phyloP scores from a whole-genome alignment of 768 basidiomycete species.

The Cyathus striatus region DNA sequence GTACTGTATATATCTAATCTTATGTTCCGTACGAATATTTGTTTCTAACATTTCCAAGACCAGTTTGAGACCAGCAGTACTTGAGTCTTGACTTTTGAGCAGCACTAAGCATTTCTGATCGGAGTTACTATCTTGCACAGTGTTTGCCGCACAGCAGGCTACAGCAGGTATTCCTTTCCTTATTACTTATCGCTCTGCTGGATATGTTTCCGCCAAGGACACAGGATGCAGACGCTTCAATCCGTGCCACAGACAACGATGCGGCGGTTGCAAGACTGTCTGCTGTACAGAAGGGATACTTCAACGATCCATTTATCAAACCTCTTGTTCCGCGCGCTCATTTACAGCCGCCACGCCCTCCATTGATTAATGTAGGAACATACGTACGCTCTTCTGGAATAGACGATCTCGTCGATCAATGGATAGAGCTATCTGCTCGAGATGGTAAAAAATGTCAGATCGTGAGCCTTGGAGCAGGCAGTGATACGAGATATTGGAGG shows the following conservation, averaged over 20 bases:
- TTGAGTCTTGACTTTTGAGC: too few relatives aligned
- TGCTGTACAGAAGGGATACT: slow-evolving; percentile 77
- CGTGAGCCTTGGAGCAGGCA: slow-evolving; percentile 92
- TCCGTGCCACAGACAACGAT: slow-evolving; percentile 78
- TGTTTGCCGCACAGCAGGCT: too few relatives aligned
- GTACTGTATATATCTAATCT: too few relatives aligned
- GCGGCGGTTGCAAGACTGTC: slow-evolving; percentile 82
- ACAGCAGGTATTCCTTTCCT: too few relatives aligned
- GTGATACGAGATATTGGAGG: slow-evolving; percentile 94
- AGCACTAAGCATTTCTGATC: too few relatives aligned
- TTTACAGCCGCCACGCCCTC: slow-evolving; percentile 60
- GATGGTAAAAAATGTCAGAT: slow-evolving; percentile 66
- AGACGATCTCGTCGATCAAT: slow-evolving; percentile 67
- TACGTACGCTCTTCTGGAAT: slow-evolving; percentile 79
- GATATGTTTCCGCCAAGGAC: slow-evolving; percentile 2
- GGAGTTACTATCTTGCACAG: too few relatives aligned
- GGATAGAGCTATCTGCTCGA: slow-evolving; percentile 42
- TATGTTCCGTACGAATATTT: too few relatives aligned
- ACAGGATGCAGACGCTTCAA: slow-evolving; percentile 50
- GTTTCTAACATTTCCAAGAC: too few relatives aligned
- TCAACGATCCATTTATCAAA: slow-evolving; percentile 69
- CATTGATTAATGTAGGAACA: slow-evolving; percentile 94
- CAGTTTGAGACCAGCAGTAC: too few relatives aligned
- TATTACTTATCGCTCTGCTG: too few relatives aligned
- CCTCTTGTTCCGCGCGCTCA: slow-evolving; percentile 66